Evolutionary conservation across 257 asterid genomes (phyloP), one percentile per base, ranked within the genome.

Genomic region (Rubia yunnanensis): DNA sequence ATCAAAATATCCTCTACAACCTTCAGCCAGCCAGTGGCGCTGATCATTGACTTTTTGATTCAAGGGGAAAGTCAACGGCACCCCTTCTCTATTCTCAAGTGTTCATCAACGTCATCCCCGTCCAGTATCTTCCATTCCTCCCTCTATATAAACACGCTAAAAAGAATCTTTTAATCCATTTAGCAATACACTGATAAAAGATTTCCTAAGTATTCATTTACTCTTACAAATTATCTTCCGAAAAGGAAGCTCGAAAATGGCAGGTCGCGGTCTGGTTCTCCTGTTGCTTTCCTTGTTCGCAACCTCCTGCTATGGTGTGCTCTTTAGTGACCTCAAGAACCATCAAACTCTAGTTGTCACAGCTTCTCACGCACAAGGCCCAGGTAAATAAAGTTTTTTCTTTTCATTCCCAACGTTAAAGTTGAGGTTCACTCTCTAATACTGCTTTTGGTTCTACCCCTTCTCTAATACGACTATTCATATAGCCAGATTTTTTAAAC

Each of bases 311-410:
- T 35, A 61, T 39, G 78, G 67, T 3, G 80, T 9, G 1, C 23
- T 41, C 22, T 65, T 80, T 35, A 64, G 80, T 20, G 65, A 77
- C 36, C 82, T 80, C 31, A n/a, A 34, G 17, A 50, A 17, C 52
- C 52, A 44, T 15, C 52, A 44, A 35, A 63, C 50, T 66, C 72
- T 80, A 23, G 26, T 67, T 13, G 72, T 80, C 67, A 38, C 79
- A 5, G 64, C 73, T 46, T 54, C 74, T 0, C 69, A 41, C 32
- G 0, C 49, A n/a, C 27, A 46, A 14, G 78, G 71, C 1, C 66
- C 56, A 72, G 80, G 80, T 76, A 62, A 41, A 41, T 4, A 32
- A 2, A 32, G 36, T 32, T 32, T n/a, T n/a, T n/a, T n/a, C n/a
- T n/a, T n/a, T n/a, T n/a, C n/a, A n/a, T n/a, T n/a, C n/a, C n/a